Percentiles rank a stretch among this genome's conserved stretches.
These are phyloP conservation scores for Emmonsiellopsis sp. DNA, from an alignment of 2,329 filamentous ascomycete species.

Conservation along the genomic window DNA sequence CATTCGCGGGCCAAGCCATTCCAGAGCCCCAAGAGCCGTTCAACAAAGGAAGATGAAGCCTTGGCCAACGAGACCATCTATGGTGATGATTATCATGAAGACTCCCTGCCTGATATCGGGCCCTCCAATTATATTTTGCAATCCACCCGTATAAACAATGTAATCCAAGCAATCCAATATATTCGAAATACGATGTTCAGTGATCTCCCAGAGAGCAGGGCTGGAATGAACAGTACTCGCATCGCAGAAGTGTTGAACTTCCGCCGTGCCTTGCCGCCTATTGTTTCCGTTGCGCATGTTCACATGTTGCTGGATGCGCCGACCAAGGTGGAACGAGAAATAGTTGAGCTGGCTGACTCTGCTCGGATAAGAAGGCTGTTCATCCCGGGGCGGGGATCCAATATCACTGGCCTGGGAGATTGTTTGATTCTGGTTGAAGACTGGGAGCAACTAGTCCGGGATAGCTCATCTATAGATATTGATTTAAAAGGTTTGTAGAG, in stretches of 20 bases:
- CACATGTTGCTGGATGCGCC: slow-evolving; percentile 49
- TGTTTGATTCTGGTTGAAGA: slow-evolving; percentile 47
- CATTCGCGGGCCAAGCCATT: slow-evolving; percentile 33
- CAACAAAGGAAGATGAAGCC: slow-evolving; percentile 10
- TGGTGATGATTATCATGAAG: slow-evolving; percentile 15
- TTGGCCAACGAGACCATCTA: slow-evolving; percentile 16
- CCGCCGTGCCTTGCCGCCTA: slow-evolving; percentile 45
- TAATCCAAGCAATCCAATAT: slow-evolving; percentile 46
- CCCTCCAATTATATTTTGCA: slow-evolving; percentile 41
- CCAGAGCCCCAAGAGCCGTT: neutral
- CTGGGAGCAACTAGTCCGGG: slow-evolving; percentile 39
- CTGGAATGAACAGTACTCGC: slow-evolving; percentile 54
- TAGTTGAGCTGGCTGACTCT: slow-evolving; percentile 42
- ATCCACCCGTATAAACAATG: slow-evolving; percentile 38
- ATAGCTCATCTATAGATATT: slow-evolving; percentile 25
- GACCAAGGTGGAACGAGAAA: slow-evolving; percentile 52
- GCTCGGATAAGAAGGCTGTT: slow-evolving; percentile 47
- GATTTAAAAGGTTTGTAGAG: slow-evolving; percentile 25
- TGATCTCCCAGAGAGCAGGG: slow-evolving; percentile 43
- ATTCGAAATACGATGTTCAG: slow-evolving; percentile 47
- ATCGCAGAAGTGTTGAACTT: slow-evolving; percentile 53
- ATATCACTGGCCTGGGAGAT: slow-evolving; percentile 49
- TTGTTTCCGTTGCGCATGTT: slow-evolving; percentile 52
- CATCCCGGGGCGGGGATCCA: slow-evolving; percentile 49
- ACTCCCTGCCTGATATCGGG: slow-evolving; percentile 44